phyloP scores from a whole-genome alignment of 1,139 yeast species.

The Spathaspora jeffriesii region DNA sequence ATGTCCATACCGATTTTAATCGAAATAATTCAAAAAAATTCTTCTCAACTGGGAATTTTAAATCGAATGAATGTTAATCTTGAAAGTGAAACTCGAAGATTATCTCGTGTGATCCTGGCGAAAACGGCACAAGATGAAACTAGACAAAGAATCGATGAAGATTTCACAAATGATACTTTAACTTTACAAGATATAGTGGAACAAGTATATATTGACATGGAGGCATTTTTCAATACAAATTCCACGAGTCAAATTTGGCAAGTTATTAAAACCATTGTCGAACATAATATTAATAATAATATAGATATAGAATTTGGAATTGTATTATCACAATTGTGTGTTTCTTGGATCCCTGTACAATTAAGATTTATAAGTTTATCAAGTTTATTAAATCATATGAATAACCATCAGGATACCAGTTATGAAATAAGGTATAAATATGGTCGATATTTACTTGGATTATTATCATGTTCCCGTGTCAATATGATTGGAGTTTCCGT shows the following conservation, averaged over 20 bases:
- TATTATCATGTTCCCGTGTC: constrained; percentile 69
- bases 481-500: constrained; percentile 89
- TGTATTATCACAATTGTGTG: constrained; percentile 60
- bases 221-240: constrained; percentile 50
- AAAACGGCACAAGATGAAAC: constrained; percentile 17
- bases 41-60: constrained; percentile 18
- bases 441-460: constrained; percentile 58
- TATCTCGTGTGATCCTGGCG: constrained; percentile 28
- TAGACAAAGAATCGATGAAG: constrained; percentile 21
- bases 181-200: constrained; percentile 29
- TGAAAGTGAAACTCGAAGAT: constrained; percentile 22
- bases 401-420: constrained; percentile 18
- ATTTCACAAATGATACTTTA: constrained; percentile 31
- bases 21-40: constrained; percentile 24
- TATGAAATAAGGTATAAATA: constrained; percentile 46
- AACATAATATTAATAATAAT: constrained; percentile 26
- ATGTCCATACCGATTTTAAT: constrained; percentile 44
- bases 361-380: constrained; percentile 69
- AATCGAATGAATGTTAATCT: constrained; percentile 24
- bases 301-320: constrained; percentile 50
- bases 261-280: constrained; percentile 46
- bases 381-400: constrained; percentile 33
- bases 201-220: constrained; percentile 45
- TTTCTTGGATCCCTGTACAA: constrained; percentile 88
- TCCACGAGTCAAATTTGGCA: constrained; percentile 49